Evolutionary conservation across 257 asterid genomes (phyloP).

Genomic region (Plantago elongata): DNA sequence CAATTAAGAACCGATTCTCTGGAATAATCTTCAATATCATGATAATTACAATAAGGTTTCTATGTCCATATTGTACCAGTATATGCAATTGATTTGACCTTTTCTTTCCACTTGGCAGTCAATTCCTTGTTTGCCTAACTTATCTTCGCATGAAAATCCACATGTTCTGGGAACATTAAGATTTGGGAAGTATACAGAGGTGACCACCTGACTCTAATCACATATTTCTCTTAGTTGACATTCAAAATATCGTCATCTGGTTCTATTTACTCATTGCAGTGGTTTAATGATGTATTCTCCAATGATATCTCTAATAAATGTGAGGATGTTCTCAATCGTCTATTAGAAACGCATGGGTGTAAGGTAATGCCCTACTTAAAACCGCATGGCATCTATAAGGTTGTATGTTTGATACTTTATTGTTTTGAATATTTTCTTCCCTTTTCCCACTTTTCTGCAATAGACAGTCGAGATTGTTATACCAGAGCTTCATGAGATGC

Average conservation of each 20-base stretch:
- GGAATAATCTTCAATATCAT: conserved; percentile 11
- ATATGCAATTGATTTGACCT: not conserved
- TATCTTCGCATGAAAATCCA: conserved; percentile 46
- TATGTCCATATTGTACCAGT: conserved; percentile 3
- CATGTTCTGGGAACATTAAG: conserved; percentile 47
- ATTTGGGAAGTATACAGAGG: conserved; percentile 94
- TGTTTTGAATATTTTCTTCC: conserved; percentile 16
- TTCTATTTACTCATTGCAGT: conserved; percentile 35
- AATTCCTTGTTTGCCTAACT: conserved; percentile 70
- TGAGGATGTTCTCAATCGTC: conserved; percentile 65
- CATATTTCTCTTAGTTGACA: conserved; percentile 5
- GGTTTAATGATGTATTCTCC: conserved; percentile 97
- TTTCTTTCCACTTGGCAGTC: conserved; percentile 53
- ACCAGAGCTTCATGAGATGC: conserved; percentile 96
- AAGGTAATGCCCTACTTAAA: conserved; percentile 40
- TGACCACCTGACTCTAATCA: conserved; percentile 26
- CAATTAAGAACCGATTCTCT: not conserved
- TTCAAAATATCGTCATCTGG: conserved; percentile 19
- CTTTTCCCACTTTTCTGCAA: conserved; percentile 27
- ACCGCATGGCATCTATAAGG: conserved; percentile 12
- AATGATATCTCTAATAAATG: conserved; percentile 75
- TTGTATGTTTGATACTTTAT: conserved; percentile 7
- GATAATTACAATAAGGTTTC: conserved; percentile 9
- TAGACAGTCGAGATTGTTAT: conserved; percentile 80
- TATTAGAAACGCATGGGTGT: conserved; percentile 79